A percentile compares a stretch with the other conserved stretches of the same genome.
phyloP scores from a whole-genome alignment of 805 yeast genomes.

The Schizosaccharomyces pombe region DNA sequence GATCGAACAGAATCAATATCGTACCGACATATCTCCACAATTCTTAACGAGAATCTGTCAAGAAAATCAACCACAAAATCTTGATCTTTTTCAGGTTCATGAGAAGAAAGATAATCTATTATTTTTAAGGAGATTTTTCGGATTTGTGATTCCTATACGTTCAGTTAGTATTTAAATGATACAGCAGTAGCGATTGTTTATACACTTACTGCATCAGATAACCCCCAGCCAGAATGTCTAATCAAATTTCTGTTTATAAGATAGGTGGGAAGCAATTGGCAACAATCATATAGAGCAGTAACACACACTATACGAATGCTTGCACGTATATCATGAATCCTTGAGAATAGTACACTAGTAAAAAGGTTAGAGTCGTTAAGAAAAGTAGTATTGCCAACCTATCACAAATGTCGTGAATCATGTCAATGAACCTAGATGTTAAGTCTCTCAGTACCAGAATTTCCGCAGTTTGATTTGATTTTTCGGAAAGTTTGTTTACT shows the following conservation, averaged over 20 bases:
- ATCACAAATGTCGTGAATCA: too few relatives aligned
- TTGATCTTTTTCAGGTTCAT: not conserved
- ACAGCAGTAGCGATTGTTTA: too few relatives aligned
- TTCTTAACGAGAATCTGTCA: not conserved
- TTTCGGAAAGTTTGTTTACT: not conserved
- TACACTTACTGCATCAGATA: not conserved
- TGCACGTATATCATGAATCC: not conserved
- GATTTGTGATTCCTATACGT: not conserved
- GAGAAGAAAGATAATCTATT: not conserved
- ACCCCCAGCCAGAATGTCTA: not conserved
- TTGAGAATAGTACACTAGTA: not conserved
- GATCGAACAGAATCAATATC: not conserved
- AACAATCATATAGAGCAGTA: not conserved
- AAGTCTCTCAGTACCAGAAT: too few relatives aligned
- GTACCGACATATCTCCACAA: not conserved
- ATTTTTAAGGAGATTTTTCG: not conserved
- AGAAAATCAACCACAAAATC: not conserved
- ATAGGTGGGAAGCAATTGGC: not conserved
- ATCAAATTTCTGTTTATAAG: not conserved
- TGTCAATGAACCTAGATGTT: too few relatives aligned
- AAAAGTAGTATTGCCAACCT: too few relatives aligned
- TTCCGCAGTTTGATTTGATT: too few relatives aligned
- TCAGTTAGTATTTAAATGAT: too few relatives aligned
- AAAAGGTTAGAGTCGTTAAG: too few relatives aligned
- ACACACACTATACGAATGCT: not conserved